Evolutionary conservation across 164 flowering plant genomes (phyloP).

Genomic region (Vitis riparia): DNA sequence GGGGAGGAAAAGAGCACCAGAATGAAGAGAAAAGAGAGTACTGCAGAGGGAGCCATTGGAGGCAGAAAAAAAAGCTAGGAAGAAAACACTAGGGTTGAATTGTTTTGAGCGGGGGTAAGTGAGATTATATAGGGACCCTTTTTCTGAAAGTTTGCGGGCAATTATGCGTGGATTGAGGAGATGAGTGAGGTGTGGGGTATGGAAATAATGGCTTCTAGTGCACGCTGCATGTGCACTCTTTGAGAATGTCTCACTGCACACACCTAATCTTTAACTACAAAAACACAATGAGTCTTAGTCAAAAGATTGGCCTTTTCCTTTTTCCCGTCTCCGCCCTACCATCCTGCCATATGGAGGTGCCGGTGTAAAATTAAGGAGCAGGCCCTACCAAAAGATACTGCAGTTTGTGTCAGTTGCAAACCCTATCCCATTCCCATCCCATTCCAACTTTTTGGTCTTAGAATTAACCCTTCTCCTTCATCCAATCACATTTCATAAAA

Average conservation of each 20-base stretch:
- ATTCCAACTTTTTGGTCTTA: too few relatives aligned
- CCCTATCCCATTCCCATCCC: too few relatives aligned
- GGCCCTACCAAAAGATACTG: too few relatives aligned
- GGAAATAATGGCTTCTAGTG: slow-evolving; percentile 20
- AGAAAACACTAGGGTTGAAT: too few relatives aligned
- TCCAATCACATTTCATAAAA: too few relatives aligned
- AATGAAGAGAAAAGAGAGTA: slow-evolving; percentile 23
- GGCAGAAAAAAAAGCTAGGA: background rate
- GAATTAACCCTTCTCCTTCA: too few relatives aligned
- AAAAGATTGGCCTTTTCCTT: background rate
- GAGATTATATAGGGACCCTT: background rate
- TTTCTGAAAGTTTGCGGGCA: slow-evolving; percentile 7
- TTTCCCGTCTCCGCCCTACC: background rate
- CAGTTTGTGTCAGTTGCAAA: too few relatives aligned
- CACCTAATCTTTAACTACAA: slow-evolving; percentile 5
- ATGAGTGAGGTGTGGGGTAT: slow-evolving; percentile 27
- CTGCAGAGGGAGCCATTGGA: slow-evolving; percentile 27
- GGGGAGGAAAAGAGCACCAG: slow-evolving; percentile 16
- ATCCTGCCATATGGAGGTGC: too few relatives aligned
- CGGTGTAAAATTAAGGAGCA: too few relatives aligned
- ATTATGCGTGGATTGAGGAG: slow-evolving; percentile 50
- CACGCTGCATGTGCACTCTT: slow-evolving; percentile 31
- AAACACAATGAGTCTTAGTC: background rate
- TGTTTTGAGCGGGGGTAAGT: too few relatives aligned
- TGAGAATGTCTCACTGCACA: slow-evolving; percentile 14